Evolutionary conservation across 345 rosid genomes (phyloP).

Genomic region (Citrus trifoliata): DNA sequence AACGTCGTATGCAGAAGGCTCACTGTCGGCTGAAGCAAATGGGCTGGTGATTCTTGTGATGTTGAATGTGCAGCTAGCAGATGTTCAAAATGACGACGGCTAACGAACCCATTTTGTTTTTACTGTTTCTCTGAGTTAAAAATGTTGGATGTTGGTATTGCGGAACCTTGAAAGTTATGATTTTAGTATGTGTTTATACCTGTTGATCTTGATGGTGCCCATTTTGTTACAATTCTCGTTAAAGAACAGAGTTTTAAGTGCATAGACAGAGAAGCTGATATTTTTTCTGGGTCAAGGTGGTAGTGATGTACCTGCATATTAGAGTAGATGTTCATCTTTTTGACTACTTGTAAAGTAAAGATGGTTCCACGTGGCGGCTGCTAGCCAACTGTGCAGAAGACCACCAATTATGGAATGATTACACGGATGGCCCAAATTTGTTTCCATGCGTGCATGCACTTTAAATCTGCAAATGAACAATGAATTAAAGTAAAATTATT

Average conservation of each 20-base stretch:
- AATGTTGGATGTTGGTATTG: too few relatives aligned
- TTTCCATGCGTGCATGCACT: too few relatives aligned
- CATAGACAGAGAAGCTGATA: not conserved
- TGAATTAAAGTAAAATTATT: too few relatives aligned
- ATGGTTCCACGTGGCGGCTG: conserved; percentile 9
- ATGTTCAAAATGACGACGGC: conserved; percentile 9
- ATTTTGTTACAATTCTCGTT: not conserved
- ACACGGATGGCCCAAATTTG: too few relatives aligned
- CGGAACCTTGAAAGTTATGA: too few relatives aligned
- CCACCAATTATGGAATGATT: too few relatives aligned
- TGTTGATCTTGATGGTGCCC: not conserved
- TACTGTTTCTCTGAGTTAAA: too few relatives aligned
- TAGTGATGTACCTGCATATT: too few relatives aligned
- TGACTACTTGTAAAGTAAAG: not conserved
- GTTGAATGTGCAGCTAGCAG: not conserved
- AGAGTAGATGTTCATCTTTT: not conserved
- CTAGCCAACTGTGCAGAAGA: not conserved
- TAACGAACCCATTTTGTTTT: conserved; percentile 2
- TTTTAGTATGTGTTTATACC: too few relatives aligned
- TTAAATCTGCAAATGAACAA: too few relatives aligned
- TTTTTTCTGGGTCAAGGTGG: too few relatives aligned
- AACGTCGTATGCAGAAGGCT: conserved; percentile 45
- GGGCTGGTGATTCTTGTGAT: not conserved
- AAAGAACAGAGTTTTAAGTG: not conserved
- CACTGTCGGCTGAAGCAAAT: not conserved